These are phyloP conservation scores for Crithidia acanthocephali DNA, from an alignment of 208 protist genomes.

Conservation along the genomic window DNA sequence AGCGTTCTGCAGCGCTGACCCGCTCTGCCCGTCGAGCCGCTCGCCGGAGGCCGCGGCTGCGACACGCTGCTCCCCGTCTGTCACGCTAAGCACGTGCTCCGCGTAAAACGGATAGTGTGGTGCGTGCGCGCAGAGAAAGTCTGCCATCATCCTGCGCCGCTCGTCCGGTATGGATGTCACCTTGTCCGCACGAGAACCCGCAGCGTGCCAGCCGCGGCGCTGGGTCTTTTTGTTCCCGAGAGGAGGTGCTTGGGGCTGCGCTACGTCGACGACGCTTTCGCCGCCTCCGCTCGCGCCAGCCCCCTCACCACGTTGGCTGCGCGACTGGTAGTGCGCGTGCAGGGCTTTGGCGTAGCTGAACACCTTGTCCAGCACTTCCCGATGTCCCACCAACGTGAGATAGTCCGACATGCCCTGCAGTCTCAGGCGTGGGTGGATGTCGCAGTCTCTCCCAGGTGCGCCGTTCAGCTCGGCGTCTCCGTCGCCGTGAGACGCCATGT, in stretches of 20 bases:
- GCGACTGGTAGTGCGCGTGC: constrained; percentile 28
- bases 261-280: neutral
- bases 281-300: neutral
- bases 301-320: too few species aligned
- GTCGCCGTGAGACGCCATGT: constrained; percentile 4
- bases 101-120: constrained; percentile 47
- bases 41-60: neutral
- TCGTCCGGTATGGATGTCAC: constrained; percentile 27
- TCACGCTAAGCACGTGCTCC: neutral
- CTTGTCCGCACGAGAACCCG: neutral
- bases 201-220: neutral
- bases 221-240: neutral
- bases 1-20: constrained; percentile 17
- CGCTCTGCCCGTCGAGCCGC: neutral
- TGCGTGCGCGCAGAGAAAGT: constrained; percentile 39
- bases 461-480: neutral
- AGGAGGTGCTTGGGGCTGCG: neutral
- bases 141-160: constrained; percentile 29
- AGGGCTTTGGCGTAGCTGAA: constrained; percentile 64
- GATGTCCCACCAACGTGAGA: constrained; percentile 37
- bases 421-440: constrained; percentile 25
- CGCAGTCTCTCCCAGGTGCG: constrained; percentile 17
- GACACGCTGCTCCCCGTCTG: constrained; percentile 1
- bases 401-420: constrained; percentile 43
- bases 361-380: constrained; percentile 41